These are phyloP conservation scores for Rubia tinctorum DNA, from an alignment of 305 asterid genomes.

Conservation along the genomic window DNA sequence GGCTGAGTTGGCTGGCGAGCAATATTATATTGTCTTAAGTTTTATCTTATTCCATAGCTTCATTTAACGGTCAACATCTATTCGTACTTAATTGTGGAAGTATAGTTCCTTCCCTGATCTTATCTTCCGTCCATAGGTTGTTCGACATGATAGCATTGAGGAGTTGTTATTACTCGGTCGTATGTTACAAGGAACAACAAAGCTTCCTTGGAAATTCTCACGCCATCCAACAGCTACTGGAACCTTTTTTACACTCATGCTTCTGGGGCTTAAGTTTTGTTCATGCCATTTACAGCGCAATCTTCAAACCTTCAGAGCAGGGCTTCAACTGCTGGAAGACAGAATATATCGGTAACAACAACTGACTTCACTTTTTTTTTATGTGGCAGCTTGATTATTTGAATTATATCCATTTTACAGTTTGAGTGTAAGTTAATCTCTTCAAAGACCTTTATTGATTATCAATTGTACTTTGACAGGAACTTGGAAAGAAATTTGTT, in stretches of 20 bases:
- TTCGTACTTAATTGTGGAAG: not conserved
- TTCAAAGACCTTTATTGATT: not conserved
- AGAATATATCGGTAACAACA: slow-evolving; percentile 77
- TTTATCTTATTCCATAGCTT: not conserved
- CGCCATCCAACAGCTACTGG: slow-evolving; percentile 97
- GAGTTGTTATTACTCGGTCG: slow-evolving; percentile 96
- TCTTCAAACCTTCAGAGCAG: slow-evolving; percentile 73
- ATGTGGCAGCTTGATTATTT: not conserved
- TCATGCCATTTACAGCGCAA: slow-evolving; percentile 88
- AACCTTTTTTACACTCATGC: slow-evolving; percentile 95
- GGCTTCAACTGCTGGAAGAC: slow-evolving; percentile 98
- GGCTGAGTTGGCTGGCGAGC: not conserved
- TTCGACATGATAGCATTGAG: slow-evolving; percentile 89
- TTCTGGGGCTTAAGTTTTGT: slow-evolving; percentile 92
- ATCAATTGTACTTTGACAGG: not conserved
- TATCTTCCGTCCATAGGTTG: slow-evolving; percentile 52
- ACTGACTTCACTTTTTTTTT: not conserved
- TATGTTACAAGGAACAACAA: slow-evolving; percentile 95
- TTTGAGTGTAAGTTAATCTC: not conserved
- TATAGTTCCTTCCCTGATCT: not conserved
- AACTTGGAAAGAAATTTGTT: not conserved
- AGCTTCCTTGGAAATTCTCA: slow-evolving; percentile 83
- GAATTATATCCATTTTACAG: not conserved
- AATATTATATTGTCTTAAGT: not conserved
- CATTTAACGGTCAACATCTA: not conserved